A percentile compares a stretch with the other conserved stretches of the same genome.
phyloP scores from a whole-genome alignment of 495 filamentous ascomycete genomes.

The Penicillium coffeae region DNA sequence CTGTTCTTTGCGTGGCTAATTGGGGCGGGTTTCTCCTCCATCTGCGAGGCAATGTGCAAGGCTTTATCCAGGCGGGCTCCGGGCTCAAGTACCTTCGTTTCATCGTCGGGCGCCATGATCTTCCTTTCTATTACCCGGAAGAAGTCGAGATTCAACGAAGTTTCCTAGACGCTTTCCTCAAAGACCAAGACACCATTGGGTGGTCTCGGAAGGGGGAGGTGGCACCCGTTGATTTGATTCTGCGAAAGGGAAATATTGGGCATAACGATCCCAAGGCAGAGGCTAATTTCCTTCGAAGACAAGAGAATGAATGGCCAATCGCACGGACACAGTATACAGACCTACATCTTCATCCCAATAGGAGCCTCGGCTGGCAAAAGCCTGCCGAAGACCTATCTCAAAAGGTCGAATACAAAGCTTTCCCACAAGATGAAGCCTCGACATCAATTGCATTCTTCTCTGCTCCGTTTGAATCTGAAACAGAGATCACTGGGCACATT shows the following conservation, averaged over 20 bases:
- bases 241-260: slow-evolving; percentile 60
- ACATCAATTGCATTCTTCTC: slow-evolving; percentile 50
- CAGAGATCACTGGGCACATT: slow-evolving; percentile 64
- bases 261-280: slow-evolving; percentile 58
- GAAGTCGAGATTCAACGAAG: slow-evolving; percentile 61
- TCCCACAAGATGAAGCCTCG: slow-evolving; percentile 34
- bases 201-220: slow-evolving; percentile 54
- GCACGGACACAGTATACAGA: slow-evolving; percentile 55
- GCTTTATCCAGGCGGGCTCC: slow-evolving; percentile 53
- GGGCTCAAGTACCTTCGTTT: slow-evolving; percentile 62
- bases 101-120: slow-evolving; percentile 64
- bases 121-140: slow-evolving; percentile 66
- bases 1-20: slow-evolving; percentile 58
- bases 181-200: slow-evolving; percentile 54
- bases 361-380: background rate
- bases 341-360: slow-evolving; percentile 46
- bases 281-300: slow-evolving; percentile 44
- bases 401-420: slow-evolving; percentile 51
- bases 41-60: slow-evolving; percentile 61
- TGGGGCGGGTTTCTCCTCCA: slow-evolving; percentile 60
- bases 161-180: slow-evolving; percentile 66
- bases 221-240: slow-evolving; percentile 51
- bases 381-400: slow-evolving; percentile 22
- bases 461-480: slow-evolving; percentile 50
- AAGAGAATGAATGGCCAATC: slow-evolving; percentile 62